A percentile compares a stretch with the other conserved stretches of the same genome.
phyloP scores from a whole-genome alignment of 306 rosid species.

The Ormosia semicastrata region DNA sequence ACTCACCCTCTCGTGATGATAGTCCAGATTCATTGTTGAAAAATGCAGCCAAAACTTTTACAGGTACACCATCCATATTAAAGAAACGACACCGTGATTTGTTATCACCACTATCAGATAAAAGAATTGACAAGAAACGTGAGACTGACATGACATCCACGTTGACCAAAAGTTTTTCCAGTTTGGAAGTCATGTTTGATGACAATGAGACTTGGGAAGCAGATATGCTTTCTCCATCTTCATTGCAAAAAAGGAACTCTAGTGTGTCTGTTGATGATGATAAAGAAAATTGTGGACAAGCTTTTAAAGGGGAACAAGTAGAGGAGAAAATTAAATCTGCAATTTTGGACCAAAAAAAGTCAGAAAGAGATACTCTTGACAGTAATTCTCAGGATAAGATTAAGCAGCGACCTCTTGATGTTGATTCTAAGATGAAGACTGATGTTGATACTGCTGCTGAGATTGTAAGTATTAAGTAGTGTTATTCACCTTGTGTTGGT shows the following conservation, averaged over 20 bases:
- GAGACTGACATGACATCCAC: slow-evolving; percentile 50
- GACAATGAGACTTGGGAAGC: slow-evolving; percentile 35
- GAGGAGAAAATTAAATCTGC: slow-evolving; percentile 23
- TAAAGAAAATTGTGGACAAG: slow-evolving; percentile 41
- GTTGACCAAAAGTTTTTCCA: slow-evolving; percentile 49
- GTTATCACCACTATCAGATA: slow-evolving; percentile 66
- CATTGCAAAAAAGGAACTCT: slow-evolving; percentile 27
- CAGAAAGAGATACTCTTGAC: slow-evolving; percentile 22
- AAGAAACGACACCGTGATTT: slow-evolving; percentile 70
- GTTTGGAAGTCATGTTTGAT: slow-evolving; percentile 58
- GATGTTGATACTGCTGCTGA: slow-evolving; percentile 33
- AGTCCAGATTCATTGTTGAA: slow-evolving; percentile 67
- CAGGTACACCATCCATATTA: slow-evolving; percentile 67
- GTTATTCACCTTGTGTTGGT: not conserved
- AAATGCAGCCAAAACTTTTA: slow-evolving; percentile 76
- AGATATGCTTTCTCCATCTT: slow-evolving; percentile 27
- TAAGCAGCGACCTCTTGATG: slow-evolving; percentile 24
- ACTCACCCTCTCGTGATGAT: slow-evolving; percentile 59
- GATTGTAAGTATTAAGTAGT: slow-evolving; percentile 42
- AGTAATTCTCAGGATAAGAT: slow-evolving; percentile 29
- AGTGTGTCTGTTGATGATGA: slow-evolving; percentile 26
- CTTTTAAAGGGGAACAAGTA: slow-evolving; percentile 19
- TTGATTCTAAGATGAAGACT: slow-evolving; percentile 15
- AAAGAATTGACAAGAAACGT: slow-evolving; percentile 55
- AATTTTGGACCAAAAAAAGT: slow-evolving; percentile 13